Conservation (phyloP, 129 eudicot species). For the Tagetes patula region DNA sequence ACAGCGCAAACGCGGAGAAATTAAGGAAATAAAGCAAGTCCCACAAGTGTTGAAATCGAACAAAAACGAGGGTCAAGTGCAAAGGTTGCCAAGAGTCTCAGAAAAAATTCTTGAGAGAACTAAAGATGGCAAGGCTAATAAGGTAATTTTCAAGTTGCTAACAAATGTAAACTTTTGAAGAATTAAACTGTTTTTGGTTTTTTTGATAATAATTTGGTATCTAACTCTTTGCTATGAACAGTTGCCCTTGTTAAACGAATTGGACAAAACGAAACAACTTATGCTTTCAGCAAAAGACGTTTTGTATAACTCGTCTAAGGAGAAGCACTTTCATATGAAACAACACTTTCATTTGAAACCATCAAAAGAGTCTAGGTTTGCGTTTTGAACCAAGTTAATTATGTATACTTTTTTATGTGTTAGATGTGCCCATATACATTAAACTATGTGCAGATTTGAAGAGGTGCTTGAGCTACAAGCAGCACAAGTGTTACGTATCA, state of each 20-base stretch:
- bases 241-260: background rate
- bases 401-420: background rate
- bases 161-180: background rate
- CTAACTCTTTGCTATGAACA: background rate
- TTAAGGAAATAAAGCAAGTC: background rate
- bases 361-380: slow-evolving; percentile 1
- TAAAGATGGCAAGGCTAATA: background rate
- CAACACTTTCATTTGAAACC: background rate
- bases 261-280: slow-evolving; percentile 1
- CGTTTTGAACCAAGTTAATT: background rate
- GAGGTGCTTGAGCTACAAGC: background rate
- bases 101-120: background rate
- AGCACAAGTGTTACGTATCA: background rate
- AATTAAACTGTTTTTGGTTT: background rate
- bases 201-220: background rate
- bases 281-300: slow-evolving; percentile 5
- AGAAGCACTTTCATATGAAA: background rate
- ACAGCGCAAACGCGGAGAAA: background rate
- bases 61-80: background rate
- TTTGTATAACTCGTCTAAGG: background rate
- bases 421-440: background rate
- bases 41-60: slow-evolving; percentile 10
- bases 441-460: background rate
- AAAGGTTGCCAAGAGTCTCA: background rate
- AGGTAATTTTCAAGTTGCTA: background rate